Evolutionary conservation across 1,284 basidiomycete species (phyloP), one percentile per base, ranked within the genome.

Genomic region (Rhizopogon parksii): DNA sequence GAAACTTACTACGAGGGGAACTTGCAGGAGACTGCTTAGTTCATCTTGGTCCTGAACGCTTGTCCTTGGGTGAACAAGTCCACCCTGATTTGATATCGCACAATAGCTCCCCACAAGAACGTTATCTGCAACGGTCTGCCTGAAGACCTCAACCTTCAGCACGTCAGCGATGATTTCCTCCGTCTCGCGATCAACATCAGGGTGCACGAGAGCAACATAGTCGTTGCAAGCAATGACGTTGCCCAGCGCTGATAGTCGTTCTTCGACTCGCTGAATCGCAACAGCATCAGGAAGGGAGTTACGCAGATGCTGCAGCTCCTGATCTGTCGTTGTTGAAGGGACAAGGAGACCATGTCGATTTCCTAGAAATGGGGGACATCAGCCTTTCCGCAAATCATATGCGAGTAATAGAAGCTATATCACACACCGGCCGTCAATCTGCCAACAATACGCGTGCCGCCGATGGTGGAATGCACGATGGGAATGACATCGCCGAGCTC

Each of bases 141-240:
- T 79, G 77, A 99, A 99, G 4, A 99, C 96, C 70, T 99, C 96
- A 55, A 99, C 96, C 71, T 98, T 97, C 59, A 99, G 81, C 9
- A 97, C 93, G 70, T 99, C 96, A 46, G 96, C 95, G 68, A 99
- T 97, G 71, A 99, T 99, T 71, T 99, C 96, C 67, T 99, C 96
- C 6, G 96, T 99, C 73, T 99, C 96, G 52, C 95, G 82, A 73
- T 99, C 95, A 55, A 99, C 78, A 62, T 99, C 96, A 11, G 96
- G 96, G 70, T 97, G 94, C 17, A 96, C 94, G 59, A 97, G 85
- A 6, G 94, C 94, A 57, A 97, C 94, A 64, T 96, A 90, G 76
- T 98, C 95, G 70, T 99, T 99, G 73, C 92, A 96, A 14, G 93
- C 93, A 68, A 99, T 95, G 53, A 99, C 96, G 67, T 99, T 99